Evolutionary conservation across 2,329 filamentous ascomycete species (phyloP), one percentile per base, ranked within the genome.

Genomic region (Colletotrichum tropicale): DNA sequence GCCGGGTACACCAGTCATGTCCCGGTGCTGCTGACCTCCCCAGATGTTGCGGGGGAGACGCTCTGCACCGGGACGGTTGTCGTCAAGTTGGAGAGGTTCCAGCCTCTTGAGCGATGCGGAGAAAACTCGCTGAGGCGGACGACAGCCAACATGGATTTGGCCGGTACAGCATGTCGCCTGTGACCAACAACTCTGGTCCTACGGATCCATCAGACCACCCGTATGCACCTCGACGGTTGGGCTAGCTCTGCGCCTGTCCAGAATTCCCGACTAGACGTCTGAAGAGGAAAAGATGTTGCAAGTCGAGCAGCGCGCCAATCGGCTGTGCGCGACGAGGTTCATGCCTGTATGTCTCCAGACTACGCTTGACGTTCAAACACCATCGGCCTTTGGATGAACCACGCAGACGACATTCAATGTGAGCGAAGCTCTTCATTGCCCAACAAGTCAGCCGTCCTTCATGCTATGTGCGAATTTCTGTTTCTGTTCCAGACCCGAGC

Each of bases 1-100:
- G 69, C 64, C 70, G 56, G 73, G 64, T 72, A 66, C 73, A 75
- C 52, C 68, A 75, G 69, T 75, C 72, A 75, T 72, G 68, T 72
- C 55, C 55, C 69, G 68, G 69, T 43, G 28, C 38, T 48, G 56
- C 64, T 68, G 62, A 26, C 56, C 73, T 75, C 70, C 72, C 73
- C 64, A 73, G 69, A 68, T 68, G 64, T 62, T 68, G 69, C 73
- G 69, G 70, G 72, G 72, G 56, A 62, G 48, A 28, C 36, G 8
- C 30, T 30, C n/a, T 61, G 26, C 34, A 26, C 66, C 30, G 43
- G 62, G 30, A 68, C 24, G 32, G 43, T 69, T 34, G 55, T 55
- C 32, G 34, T 65, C 18, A 34, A 28, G 56, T 48, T 73, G n/a
- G 61, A 66, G 38, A 73, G 26, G 64, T 52, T 64, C 69, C 56